A percentile compares a stretch with the other conserved stretches of the same genome.
Conservation (phyloP, 2,329 filamentous ascomycete species). For the Blastomyces parvus region DNA sequence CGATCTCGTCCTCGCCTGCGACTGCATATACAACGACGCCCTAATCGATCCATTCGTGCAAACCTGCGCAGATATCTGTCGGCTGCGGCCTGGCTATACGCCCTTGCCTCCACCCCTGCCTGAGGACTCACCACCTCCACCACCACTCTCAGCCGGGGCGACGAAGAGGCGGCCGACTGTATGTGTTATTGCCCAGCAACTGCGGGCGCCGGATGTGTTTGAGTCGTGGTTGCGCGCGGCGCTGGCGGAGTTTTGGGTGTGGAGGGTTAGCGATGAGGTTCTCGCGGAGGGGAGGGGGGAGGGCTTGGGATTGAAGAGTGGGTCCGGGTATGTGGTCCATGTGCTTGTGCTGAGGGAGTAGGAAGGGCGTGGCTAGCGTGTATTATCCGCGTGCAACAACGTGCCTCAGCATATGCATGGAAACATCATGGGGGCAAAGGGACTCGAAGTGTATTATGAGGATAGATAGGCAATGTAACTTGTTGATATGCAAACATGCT, state of each 20-base stretch:
- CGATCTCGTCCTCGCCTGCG: constrained; percentile 71
- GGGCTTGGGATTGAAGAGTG: constrained; percentile 44
- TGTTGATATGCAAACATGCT: background rate
- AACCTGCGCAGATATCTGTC: constrained; percentile 66
- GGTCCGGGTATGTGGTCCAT: constrained; percentile 74
- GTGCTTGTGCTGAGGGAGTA: constrained; percentile 52
- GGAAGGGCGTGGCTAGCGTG: background rate
- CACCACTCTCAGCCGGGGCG: background rate
- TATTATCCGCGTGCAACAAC: background rate
- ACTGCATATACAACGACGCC: constrained; percentile 91
- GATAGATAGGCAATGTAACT: background rate
- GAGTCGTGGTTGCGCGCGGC: constrained; percentile 69
- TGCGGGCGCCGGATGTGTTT: constrained; percentile 76
- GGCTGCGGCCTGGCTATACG: constrained; percentile 38
- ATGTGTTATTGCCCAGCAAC: constrained; percentile 79
- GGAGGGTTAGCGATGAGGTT: constrained; percentile 60
- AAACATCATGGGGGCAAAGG: background rate
- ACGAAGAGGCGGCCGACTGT: constrained; percentile 47
- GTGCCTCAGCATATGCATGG: background rate
- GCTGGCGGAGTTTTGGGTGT: constrained; percentile 56
- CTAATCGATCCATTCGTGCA: constrained; percentile 73
- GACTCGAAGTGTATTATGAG: background rate
- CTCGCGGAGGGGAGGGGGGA: constrained; percentile 52
- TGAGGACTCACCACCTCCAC: background rate
- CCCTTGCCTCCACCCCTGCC: background rate